Evolutionary conservation across 345 rosid genomes (phyloP), one percentile per base, ranked within the genome.

Genomic region (Lepidium sativum): DNA sequence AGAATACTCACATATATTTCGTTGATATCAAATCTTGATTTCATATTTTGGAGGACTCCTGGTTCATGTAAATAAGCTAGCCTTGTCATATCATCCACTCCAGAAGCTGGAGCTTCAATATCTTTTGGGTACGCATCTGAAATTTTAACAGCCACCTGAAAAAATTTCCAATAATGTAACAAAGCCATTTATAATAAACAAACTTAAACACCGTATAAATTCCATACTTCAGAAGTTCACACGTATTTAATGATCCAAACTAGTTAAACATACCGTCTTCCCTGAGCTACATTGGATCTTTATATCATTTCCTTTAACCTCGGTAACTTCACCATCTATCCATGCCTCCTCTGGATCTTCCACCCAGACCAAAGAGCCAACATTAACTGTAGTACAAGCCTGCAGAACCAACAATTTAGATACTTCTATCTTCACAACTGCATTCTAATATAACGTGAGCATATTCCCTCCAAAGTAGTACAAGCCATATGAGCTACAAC

Each of bases 31-130:
- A 86, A 92, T 89, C 98, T 81, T 29, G 88, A 82, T 80, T 82
- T 86, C 75, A 92, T 76, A 82, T 92, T 92, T 71, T 92, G 91
- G 49, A 92, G 84, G 73, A 90, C 92, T 55, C 97, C 98, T 2
- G 97, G 98, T 80, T 92, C 98, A 71, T 90, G 98, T 79, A 92
- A 80, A 77, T 92, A 92, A 54, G 98, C 86, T 56, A 92, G 87
- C 77, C 85, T 89, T 38, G 98, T 92, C 98, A 92, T 92, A 77
- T 92, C 98, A 78, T 92, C 97, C 77, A 92, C 96, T 71, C 97
- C 96, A 65, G 96, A 84, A 18, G 87, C 83, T 25, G 97, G 90
- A 43, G 84, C 88, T 80, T 90, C 96, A 6, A 85, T 60, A 77
- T 92, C 98, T 82, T 86, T 89, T 21, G 92, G 86, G 71, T 87